Percentiles rank a stretch among this genome's conserved stretches.
Conservation (phyloP, 352 stramenopile species). For the Phytophthora aleatoria region DNA sequence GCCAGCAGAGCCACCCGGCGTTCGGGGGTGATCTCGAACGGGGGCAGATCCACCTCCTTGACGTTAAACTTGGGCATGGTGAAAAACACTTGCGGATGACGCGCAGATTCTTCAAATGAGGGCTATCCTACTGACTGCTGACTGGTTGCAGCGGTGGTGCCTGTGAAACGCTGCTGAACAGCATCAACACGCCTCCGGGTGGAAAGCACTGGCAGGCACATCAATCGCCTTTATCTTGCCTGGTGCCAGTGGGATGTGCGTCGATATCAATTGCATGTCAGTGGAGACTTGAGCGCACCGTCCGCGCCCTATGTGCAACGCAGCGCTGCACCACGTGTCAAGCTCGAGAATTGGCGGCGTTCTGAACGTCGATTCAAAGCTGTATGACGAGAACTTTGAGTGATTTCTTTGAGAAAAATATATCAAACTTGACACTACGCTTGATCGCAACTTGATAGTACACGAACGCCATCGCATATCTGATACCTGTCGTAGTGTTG, state of each 20-base stretch:
- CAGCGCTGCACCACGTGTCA: constrained; percentile 18
- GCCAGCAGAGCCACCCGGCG: constrained; percentile 21
- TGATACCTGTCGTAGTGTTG: not conserved
- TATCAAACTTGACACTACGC: not conserved
- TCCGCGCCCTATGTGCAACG: constrained; percentile 14
- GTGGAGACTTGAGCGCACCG: constrained; percentile 11
- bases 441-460: constrained; percentile 1
- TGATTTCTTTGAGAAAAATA: not conserved
- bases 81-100: constrained; percentile 11
- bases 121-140: constrained; percentile 9
- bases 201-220: constrained; percentile 16
- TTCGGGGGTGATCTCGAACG: constrained; percentile 30
- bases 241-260: constrained; percentile 20
- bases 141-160: constrained; percentile 21
- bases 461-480: constrained; percentile 12
- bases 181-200: constrained; percentile 14
- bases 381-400: not conserved
- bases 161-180: constrained; percentile 9
- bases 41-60: constrained; percentile 32
- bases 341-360: constrained; percentile 5
- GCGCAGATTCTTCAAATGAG: constrained; percentile 29
- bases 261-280: constrained; percentile 6
- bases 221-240: constrained; percentile 32
- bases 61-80: constrained; percentile 47
- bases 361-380: constrained; percentile 12